Evolutionary conservation across 805 yeast species (phyloP).

Genomic region (Wickerhamomyces ciferrii): DNA sequence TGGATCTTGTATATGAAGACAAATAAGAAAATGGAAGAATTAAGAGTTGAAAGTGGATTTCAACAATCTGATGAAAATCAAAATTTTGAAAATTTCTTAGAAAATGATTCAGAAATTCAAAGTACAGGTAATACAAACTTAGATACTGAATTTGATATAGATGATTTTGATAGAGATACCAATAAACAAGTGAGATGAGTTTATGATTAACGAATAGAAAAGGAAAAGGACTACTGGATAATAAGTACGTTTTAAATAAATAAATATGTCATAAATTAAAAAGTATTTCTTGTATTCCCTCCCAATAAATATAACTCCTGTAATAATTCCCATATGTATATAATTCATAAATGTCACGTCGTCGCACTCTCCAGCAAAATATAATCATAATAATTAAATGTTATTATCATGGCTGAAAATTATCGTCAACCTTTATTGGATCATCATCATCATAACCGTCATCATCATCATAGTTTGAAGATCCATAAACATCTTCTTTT

Average conservation of each 20-base stretch:
- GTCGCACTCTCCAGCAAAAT: no score
- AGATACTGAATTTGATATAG: not conserved
- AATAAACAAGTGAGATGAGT: not conserved
- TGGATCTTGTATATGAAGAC: slow-evolving; percentile 61
- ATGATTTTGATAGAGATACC: slow-evolving; percentile 7
- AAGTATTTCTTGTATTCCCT: not conserved
- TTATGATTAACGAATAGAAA: not conserved
- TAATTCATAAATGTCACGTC: no score
- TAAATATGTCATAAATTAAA: not conserved
- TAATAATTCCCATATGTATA: no score
- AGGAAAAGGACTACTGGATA: no score
- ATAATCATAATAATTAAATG: not conserved
- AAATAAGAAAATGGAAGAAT: slow-evolving; percentile 26
- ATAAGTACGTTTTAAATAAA: no score
- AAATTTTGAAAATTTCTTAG: slow-evolving; percentile 13
- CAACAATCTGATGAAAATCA: slow-evolving; percentile 6
- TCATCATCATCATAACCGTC: slow-evolving; percentile 4
- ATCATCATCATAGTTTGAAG: not conserved
- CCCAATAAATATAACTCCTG: not conserved
- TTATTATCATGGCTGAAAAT: not conserved
- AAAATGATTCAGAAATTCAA: not conserved
- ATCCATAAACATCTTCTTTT: not conserved
- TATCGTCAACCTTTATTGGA: slow-evolving; percentile 16
- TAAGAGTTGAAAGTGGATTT: slow-evolving; percentile 19
- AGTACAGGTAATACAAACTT: not conserved